These are phyloP conservation scores for Pseudomonodictys pantanalensis DNA, from an alignment of 495 filamentous ascomycete species.

Conservation along the genomic window DNA sequence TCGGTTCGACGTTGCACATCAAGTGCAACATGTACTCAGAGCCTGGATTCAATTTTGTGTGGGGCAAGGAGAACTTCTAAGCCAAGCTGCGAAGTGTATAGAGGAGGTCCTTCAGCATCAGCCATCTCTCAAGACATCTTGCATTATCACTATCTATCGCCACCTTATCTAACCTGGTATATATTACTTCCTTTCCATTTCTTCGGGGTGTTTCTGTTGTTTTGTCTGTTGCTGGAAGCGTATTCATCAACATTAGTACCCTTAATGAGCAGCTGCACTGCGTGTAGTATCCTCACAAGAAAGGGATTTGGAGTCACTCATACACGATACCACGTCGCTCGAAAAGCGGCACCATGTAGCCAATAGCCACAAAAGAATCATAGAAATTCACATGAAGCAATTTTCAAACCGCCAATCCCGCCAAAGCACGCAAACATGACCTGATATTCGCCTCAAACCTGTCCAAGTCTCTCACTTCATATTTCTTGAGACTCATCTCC, in stretches of 20 bases:
- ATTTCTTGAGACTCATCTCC: not conserved
- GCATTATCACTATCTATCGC: too few species aligned
- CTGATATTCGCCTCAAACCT: not conserved
- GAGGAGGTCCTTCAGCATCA: too few species aligned
- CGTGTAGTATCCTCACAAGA: too few species aligned
- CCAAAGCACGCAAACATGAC: not conserved
- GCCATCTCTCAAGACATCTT: too few species aligned
- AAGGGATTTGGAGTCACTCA: too few species aligned
- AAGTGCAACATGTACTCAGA: slow-evolving; percentile 78
- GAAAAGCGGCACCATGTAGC: too few species aligned
- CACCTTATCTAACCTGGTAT: slow-evolving; percentile 16
- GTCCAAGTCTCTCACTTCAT: not conserved
- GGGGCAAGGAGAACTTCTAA: slow-evolving; percentile 79
- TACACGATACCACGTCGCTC: too few species aligned
- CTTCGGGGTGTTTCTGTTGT: slow-evolving; percentile 1
- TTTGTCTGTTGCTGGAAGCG: not conserved
- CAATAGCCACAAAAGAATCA: not conserved
- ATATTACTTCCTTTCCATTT: slow-evolving; percentile 4
- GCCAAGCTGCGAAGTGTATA: too few species aligned
- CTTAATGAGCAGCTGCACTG: not conserved
- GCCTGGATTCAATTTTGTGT: slow-evolving; percentile 66
- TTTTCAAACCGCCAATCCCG: not conserved
- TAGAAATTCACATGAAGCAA: not conserved
- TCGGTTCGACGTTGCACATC: slow-evolving; percentile 66
- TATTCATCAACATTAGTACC: slow-evolving; percentile 10